Percentiles rank a stretch among this genome's conserved stretches.
Conservation (phyloP, 2,329 filamentous ascomycete species). For the Trichoderma sp. region DNA sequence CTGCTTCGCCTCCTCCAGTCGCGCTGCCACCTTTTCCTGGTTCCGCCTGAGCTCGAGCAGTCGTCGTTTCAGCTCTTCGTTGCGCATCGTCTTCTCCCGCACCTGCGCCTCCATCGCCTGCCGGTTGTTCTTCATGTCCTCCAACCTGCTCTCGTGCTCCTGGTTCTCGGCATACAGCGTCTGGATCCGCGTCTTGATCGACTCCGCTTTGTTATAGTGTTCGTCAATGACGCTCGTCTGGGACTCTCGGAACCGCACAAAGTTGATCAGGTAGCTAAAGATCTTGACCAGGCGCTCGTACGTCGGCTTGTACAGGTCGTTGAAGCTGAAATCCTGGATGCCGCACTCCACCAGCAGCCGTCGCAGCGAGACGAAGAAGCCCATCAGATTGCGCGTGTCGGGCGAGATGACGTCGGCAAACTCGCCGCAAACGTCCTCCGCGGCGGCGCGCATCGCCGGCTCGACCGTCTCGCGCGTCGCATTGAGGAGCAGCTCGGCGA, state of each 20-base stretch:
- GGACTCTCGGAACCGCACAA: conserved; percentile 93
- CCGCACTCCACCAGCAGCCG: conserved; percentile 83
- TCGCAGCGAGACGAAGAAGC: conserved; percentile 84
- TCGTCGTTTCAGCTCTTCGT: conserved; percentile 82
- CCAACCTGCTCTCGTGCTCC: conserved; percentile 76
- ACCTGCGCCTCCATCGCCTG: conserved; percentile 80
- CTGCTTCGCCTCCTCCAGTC: conserved; percentile 78
- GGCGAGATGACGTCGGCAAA: conserved; percentile 81
- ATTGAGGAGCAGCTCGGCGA: conserved; percentile 91
- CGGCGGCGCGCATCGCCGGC: conserved; percentile 90
- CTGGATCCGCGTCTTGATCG: conserved; percentile 85
- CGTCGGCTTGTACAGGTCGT: conserved; percentile 87
- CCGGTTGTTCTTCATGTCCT: conserved; percentile 78
- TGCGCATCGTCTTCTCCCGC: conserved; percentile 80
- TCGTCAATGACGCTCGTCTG: conserved; percentile 88
- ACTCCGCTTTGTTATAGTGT: conserved; percentile 88
- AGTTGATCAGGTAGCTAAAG: conserved; percentile 98
- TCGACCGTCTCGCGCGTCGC: conserved; percentile 90
- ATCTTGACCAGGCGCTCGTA: conserved; percentile 90
- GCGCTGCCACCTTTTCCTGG: conserved; percentile 80
- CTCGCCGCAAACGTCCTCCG: conserved; percentile 82
- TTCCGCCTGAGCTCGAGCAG: conserved; percentile 78
- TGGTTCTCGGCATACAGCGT: conserved; percentile 83
- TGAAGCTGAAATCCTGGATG: conserved; percentile 90
- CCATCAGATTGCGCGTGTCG: conserved; percentile 93